Base-by-base conservation (phyloP, 805 yeast genomes). In the Metschnikowia reukaufii region DNA sequence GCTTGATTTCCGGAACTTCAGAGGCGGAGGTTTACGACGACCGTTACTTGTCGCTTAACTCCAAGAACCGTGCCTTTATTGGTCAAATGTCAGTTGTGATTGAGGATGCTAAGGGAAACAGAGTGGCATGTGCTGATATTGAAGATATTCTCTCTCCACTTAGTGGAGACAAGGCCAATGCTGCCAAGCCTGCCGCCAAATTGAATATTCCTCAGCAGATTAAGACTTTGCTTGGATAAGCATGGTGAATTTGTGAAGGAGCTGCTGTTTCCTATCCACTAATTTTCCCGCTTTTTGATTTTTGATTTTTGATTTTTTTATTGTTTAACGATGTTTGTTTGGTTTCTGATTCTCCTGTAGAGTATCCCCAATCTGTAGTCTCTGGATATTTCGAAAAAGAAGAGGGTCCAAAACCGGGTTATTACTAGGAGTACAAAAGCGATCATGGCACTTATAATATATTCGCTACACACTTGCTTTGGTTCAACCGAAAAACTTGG, bases 401-500 rank as follows among this genome's bases (percentile, higher is more conserved):
- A n/a, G n/a, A n/a, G n/a, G n/a, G n/a, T n/a, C n/a, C n/a, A n/a
- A n/a, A n/a, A n/a, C n/a, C n/a, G n/a, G n/a, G n/a, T n/a, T n/a
- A n/a, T n/a, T n/a, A n/a, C n/a, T n/a, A n/a, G n/a, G n/a, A n/a
- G n/a, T n/a, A n/a, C n/a, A n/a, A n/a, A n/a, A n/a, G n/a, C n/a
- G n/a, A n/a, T n/a, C n/a, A 12, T 31, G 9, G 15, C 8, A 31
- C 15, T 31, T 13, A 16, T 7, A 13, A 31, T 31, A 13, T 16
- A 3, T 31, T 10, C 17, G n/a, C 34, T 31, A 6, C n/a, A 4
- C 12, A 8, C 7, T 25, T 8, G 15, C 15, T 33, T 13, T 2
- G 4, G 30, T 12, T 34, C 30, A 48, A 10, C 43, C 36, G 34
- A 87, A 87, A 72, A 86, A 81, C 63, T 85, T 86, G 45, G 87